Evolutionary conservation across 495 filamentous ascomycete genomes (phyloP).

Genomic region (Letharia lupina): DNA sequence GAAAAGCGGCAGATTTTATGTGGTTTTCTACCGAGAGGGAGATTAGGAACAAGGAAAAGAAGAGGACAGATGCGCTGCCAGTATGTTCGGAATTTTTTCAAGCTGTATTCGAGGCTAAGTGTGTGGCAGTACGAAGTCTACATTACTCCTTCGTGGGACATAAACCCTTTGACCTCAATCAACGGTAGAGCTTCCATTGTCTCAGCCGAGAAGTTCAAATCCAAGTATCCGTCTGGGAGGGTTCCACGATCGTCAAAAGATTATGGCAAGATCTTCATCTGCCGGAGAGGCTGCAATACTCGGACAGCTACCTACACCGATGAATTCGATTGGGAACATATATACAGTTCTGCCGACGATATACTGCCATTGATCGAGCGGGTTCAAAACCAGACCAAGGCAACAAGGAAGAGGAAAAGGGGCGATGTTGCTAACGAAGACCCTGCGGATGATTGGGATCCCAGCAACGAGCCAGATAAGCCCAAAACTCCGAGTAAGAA

Average conservation of each 20-base stretch:
- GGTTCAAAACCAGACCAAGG: constrained; percentile 61
- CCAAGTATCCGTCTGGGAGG: constrained; percentile 65
- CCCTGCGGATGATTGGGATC: constrained; percentile 29
- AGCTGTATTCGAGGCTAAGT: neutral
- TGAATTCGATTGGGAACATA: constrained; percentile 85
- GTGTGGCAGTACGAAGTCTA: constrained; percentile 67
- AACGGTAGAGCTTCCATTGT: constrained; percentile 78
- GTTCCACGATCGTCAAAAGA: constrained; percentile 66
- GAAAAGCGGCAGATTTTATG: constrained; percentile 63
- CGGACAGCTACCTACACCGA: constrained; percentile 83
- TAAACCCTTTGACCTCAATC: constrained; percentile 79
- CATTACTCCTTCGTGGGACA: constrained; percentile 73
- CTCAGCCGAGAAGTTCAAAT: constrained; percentile 57
- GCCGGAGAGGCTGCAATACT: constrained; percentile 80
- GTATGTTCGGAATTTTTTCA: neutral
- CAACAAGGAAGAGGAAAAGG: constrained; percentile 52
- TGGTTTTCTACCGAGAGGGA: constrained; percentile 93
- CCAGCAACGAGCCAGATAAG: constrained; percentile 33
- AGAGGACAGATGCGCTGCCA: constrained; percentile 68
- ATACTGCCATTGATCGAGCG: constrained; percentile 53
- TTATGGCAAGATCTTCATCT: constrained; percentile 83
- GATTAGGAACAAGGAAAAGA: constrained; percentile 73
- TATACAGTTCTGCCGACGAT: constrained; percentile 60
- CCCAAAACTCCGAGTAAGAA: constrained; percentile 54
- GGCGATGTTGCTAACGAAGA: constrained; percentile 40